Percentiles rank a stretch among this genome's conserved stretches.
These are phyloP conservation scores for Phytophthora constricta DNA, from an alignment of 352 stramenopile genomes.

Conservation along the genomic window DNA sequence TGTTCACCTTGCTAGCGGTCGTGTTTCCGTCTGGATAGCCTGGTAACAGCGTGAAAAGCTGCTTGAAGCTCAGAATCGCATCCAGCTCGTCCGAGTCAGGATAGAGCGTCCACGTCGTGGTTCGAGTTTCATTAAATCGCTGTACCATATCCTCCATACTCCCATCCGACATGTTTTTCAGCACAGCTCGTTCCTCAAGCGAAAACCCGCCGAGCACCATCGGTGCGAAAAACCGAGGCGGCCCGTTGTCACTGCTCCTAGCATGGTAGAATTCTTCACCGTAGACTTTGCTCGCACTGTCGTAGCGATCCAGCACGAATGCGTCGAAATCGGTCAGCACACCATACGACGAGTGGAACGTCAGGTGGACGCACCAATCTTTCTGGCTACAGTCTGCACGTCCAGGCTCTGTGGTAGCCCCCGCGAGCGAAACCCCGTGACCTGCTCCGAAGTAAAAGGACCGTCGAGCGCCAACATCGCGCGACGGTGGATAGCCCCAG, in stretches of 20 bases:
- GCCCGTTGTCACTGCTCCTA: slow-evolving; percentile 1
- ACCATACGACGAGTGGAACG: slow-evolving; percentile 55
- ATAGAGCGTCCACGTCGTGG: slow-evolving; percentile 52
- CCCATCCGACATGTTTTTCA: slow-evolving; percentile 27
- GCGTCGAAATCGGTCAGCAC: slow-evolving; percentile 56
- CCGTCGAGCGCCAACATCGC: slow-evolving; percentile 14
- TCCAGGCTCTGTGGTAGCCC: slow-evolving; percentile 14
- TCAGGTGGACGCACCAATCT: slow-evolving; percentile 38
- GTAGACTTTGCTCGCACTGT: slow-evolving; percentile 21
- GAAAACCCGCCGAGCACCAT: slow-evolving; percentile 43
- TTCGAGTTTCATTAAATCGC: slow-evolving; percentile 38
- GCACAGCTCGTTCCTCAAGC: slow-evolving; percentile 17
- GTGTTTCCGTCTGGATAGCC: slow-evolving; percentile 35
- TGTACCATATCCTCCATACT: slow-evolving; percentile 20
- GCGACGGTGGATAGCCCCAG: slow-evolving; percentile 22
- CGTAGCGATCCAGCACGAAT: slow-evolving; percentile 54
- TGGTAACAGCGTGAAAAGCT: slow-evolving; percentile 59
- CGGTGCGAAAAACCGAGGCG: slow-evolving; percentile 23
- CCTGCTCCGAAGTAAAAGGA: slow-evolving; percentile 22
- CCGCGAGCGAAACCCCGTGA: slow-evolving; percentile 15
- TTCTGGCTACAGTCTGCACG: slow-evolving; percentile 9
- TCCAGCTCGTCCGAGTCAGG: slow-evolving; percentile 47
- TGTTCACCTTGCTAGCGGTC: slow-evolving; percentile 20
- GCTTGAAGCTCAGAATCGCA: slow-evolving; percentile 62
- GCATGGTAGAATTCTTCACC: slow-evolving; percentile 12